These are phyloP conservation scores for Ottelia alismoides DNA, from an alignment of 106 monocot genomes.

Conservation along the genomic window DNA sequence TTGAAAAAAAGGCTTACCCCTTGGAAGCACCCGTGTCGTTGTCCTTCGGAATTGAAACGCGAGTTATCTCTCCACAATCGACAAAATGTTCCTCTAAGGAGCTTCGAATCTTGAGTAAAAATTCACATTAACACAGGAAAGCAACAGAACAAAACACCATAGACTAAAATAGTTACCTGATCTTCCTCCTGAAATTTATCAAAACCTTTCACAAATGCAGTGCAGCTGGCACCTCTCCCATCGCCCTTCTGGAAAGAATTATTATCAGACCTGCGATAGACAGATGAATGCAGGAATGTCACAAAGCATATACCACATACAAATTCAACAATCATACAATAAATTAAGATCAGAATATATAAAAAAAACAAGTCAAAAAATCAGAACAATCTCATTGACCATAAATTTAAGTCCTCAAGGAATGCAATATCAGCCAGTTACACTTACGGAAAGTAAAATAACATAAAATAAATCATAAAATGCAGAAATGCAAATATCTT, in stretches of 20 bases:
- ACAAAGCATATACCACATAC: too few relatives aligned
- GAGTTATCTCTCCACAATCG: slow-evolving; percentile 63
- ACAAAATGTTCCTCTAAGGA: slow-evolving; percentile 59
- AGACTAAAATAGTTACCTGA: too few relatives aligned
- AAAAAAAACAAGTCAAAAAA: too few relatives aligned
- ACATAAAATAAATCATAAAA: too few relatives aligned
- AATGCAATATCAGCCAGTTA: too few relatives aligned
- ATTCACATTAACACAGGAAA: not conserved
- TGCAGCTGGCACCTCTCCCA: slow-evolving; percentile 30
- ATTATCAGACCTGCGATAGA: slow-evolving; percentile 41
- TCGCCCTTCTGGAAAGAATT: slow-evolving; percentile 48
- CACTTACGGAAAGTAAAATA: too few relatives aligned
- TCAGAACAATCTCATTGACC: too few relatives aligned
- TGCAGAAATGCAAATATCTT: too few relatives aligned
- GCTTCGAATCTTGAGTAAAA: slow-evolving; percentile 34
- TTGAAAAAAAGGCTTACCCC: slow-evolving; percentile 39
- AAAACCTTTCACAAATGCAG: slow-evolving; percentile 77
- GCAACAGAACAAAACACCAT: not conserved
- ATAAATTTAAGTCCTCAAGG: too few relatives aligned
- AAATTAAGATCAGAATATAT: too few relatives aligned
- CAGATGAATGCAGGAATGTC: too few relatives aligned
- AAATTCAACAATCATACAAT: too few relatives aligned
- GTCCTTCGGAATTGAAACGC: slow-evolving; percentile 69
- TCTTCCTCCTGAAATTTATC: slow-evolving; percentile 50
- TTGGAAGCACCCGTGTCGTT: slow-evolving; percentile 63